Base-by-base conservation (phyloP, 495 filamentous ascomycete species). In the Hypoxylon cercidicola region DNA sequence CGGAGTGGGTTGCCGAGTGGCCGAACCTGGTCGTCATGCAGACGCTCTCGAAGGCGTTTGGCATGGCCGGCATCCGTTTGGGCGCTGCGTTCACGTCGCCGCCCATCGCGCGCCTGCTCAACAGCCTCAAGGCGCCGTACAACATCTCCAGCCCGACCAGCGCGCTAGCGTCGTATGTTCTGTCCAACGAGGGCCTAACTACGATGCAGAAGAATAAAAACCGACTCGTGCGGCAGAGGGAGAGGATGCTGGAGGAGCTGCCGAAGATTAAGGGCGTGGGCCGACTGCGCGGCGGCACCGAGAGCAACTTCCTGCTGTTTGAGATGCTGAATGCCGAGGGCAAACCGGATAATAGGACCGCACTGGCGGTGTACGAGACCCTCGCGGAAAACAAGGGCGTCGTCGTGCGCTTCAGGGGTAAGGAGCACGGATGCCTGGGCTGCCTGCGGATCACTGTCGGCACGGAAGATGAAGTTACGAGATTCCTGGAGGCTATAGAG, bases 1-100 rank as follows among this genome's bases (percentile, higher is more conserved):
- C 95, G n/a, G 90, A 96, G 73, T 96, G 90, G 91, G 94, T 95
- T 8, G 82, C 80, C 13, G 93, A 96, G 69, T 96, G 88, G 87
- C 93, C 94, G n/a, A 99, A 98, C 72, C 82, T 99, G 10, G 93
- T 97, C 18, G 93, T 99, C 34, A 95, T 97, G 93, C 95, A 99
- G 79, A 98, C 95, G 1, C 80, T 97, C 11, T 93, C 90, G 70
- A 99, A 99, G 76, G 95, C 92, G 0, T 99, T 99, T 70, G 95
- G 95, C 1, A 83, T 99, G 57, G 95, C 95, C 1, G 95, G 95
- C 13, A 97, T 98, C 69, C 84, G 95, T 3, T 76, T 93, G 0
- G 90, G 90, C 16, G 87, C 79, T 0, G 86, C 85, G 0, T 92
- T 93, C 63, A 79, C 88, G 1, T 71, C 78, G 3, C 74, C 81